Conservation (phyloP, 2,329 filamentous ascomycete genomes). For the Fusarium austroafricanum region DNA sequence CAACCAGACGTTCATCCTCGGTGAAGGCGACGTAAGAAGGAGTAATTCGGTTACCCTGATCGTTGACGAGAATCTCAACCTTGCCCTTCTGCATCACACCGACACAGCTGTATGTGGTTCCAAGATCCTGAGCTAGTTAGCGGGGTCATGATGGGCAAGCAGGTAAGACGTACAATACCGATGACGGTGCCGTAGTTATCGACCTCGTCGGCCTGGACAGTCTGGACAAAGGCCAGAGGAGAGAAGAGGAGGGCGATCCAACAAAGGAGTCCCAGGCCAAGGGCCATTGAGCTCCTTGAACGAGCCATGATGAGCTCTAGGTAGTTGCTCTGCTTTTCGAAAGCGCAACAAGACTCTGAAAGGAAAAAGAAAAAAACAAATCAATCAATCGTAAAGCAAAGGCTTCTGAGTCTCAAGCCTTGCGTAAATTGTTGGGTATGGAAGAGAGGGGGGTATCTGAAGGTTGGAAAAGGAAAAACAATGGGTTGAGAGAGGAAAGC, state of each 20-base stretch:
- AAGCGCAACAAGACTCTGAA: conserved; percentile 39
- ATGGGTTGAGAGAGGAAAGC: conserved; percentile 47
- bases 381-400: conserved; percentile 41
- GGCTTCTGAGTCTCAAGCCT: conserved; percentile 47
- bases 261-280: conserved; percentile 89
- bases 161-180: conserved; percentile 78
- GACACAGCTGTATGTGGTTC: conserved; percentile 90
- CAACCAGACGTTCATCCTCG: conserved; percentile 95
- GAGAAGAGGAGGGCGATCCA: conserved; percentile 92
- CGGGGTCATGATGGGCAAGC: conserved; percentile 1
- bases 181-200: conserved; percentile 90
- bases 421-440: conserved; percentile 46
- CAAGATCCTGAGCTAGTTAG: conserved; percentile 70
- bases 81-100: conserved; percentile 97
- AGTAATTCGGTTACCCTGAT: conserved; percentile 96
- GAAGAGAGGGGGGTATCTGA: conserved; percentile 47
- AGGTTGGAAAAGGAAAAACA: conserved; percentile 38
- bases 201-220: conserved; percentile 77
- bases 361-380: conserved; percentile 40
- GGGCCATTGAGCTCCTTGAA: conserved; percentile 75
- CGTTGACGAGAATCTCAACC: conserved; percentile 95
- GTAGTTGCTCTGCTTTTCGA: conserved; percentile 35
- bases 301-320: conserved; percentile 59
- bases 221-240: conserved; percentile 85
- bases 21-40: conserved; percentile 97